Evolutionary conservation across 768 basidiomycete genomes (phyloP), one percentile per base, ranked within the genome.

Genomic region (Auriscalpium vulgare): DNA sequence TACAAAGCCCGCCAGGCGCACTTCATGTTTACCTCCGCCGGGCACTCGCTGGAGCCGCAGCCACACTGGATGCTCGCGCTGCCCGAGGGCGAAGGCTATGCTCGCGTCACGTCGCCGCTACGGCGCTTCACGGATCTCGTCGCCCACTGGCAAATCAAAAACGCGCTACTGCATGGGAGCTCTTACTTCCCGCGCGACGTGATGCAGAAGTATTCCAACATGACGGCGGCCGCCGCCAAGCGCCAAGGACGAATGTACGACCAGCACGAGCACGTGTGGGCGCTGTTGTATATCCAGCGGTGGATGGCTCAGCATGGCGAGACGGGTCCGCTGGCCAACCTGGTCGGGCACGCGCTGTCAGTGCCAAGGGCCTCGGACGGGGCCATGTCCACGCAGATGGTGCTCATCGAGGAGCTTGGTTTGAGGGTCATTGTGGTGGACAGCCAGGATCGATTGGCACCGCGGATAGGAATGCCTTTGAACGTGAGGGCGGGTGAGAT

Each of bases 81-180:
- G n/a, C 74, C 75, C 3, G 78, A 80, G 2, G 80, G 81, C 44
- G 87, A 87, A 59, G 95, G 95, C 4, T 99, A 99, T 67, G 71
- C 78, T 16, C 81, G 89, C 19, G 83, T 80, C 9, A 97, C 97
- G 9, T 91, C 88, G 6, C 97, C 97, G 0, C 72, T 99, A 46
- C 80, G 97, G 44, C 83, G 97, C 46, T 97, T 83, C 68, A 70
- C 72, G 37, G 97, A 99, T 69, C 68, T 97, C 55, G 68, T 94
- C 11, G 72, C 74, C 10, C 97, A 98, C 71, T 99, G 94, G 92
- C 95, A 98, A 68, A 82, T 99, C 70, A 95, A 97, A 65, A 74
- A 84, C 50, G 80, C 79, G 6, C 69, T 98, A 10, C 71, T 87
- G 8, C 70, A 67, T 11, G 63, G 59, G 8, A 47, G 66, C 2